Conservation (phyloP, 139 green algal genomes). For the Micractinium sp. region DNA sequence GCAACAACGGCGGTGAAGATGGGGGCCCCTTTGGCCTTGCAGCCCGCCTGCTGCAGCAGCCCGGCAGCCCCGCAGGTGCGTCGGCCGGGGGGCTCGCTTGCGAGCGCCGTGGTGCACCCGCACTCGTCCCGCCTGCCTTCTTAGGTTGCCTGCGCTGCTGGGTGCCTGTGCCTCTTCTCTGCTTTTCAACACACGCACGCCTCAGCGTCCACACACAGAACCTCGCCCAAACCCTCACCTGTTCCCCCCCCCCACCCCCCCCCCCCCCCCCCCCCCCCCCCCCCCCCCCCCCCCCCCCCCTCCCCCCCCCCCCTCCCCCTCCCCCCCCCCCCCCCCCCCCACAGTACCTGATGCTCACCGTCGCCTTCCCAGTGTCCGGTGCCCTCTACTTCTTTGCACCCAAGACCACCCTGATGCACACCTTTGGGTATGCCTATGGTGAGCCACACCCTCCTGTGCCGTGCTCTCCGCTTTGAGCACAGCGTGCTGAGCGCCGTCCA, state of each 20-base stretch:
- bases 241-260: background rate
- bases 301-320: background rate
- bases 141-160: too few species aligned
- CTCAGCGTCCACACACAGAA: too few species aligned
- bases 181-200: too few species aligned
- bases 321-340: background rate
- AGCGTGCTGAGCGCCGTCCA: too few species aligned
- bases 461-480: too few species aligned
- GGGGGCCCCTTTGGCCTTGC: background rate
- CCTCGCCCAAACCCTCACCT: too few species aligned
- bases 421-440: conserved; percentile 42
- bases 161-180: too few species aligned
- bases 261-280: background rate
- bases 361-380: background rate
- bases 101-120: background rate
- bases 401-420: conserved; percentile 32
- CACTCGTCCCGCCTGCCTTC: too few species aligned
- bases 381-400: conserved; percentile 14
- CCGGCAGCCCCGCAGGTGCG: background rate
- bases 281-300: background rate
- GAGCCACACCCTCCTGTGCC: background rate
- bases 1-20: too few species aligned
- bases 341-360: conserved; percentile 27
- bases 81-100: background rate
- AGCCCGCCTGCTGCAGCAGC: background rate